Base-by-base conservation (phyloP, 192 early-diverging fungal species). In the Entomortierella lignicola region DNA sequence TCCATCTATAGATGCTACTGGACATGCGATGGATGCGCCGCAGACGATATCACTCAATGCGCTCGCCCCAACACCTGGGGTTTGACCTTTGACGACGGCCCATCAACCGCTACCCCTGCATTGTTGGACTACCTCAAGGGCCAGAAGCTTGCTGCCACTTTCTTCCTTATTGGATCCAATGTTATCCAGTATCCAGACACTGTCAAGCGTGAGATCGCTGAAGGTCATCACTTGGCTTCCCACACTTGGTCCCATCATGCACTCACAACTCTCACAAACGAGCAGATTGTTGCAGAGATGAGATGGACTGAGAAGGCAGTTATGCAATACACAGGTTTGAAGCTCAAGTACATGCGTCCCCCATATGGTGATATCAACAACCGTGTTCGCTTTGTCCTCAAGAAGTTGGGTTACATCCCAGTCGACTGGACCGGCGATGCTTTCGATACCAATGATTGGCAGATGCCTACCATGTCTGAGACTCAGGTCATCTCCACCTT, bases 51-150 rank as follows among this genome's bases (percentile, higher is more conserved):
- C 52, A 50, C 50, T 30, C 31, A 2, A 39, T 87, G 85, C 52
- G 52, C 48, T 3, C 63, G 77, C 26, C 66, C 83, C 52, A 73
- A 83, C 53, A 83, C 82, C 30, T 86, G 87, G 85, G 83, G 85
- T 31, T 60, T 90, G 68, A 89, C 89, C 29, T 91, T 89, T 59
- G 90, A 91, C 73, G 90, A 91, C 69, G 90, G 90, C 55, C 90
- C 90, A 31, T 83, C 85, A 30, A 55, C 64, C 25, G 86, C 81
- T 42, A 83, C 82, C 60, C 80, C 77, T 44, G 70, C 77, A 7
- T 65, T 91, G 32, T 83, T 88, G 56, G 81, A 85, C 63, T 82
- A 80, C 47, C 74, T 91, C 34, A 66, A 80, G 54, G 30, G 68
- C 17, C 55, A 86, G 25, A 82, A 85, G n/a, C 73, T 84, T 26